Base-by-base conservation (phyloP, 2,329 filamentous ascomycete species). In the Chalaropsis thielavioides region DNA sequence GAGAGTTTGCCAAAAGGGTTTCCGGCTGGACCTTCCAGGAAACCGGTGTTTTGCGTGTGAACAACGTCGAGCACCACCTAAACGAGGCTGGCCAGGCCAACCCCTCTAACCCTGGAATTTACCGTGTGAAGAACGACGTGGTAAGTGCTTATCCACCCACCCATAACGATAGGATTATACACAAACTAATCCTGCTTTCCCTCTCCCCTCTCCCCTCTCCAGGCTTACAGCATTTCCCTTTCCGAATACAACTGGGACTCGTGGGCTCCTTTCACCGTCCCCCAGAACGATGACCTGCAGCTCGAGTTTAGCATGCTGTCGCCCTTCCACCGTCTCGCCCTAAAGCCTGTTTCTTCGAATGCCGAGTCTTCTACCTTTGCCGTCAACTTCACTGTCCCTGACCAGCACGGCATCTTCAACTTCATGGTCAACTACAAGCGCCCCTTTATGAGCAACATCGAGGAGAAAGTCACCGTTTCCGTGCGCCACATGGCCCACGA, bases 251-350 rank as follows among this genome's bases (percentile, higher is more conserved):
- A 77, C 61, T 85, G 84, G 77, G 84, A 89, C 74, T 82, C 85
- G 72, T 95, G 86, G 79, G 76, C 79, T 5, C 88, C 92, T 58
- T 96, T 91, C 76, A 79, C 78, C 49, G 79, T 88, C 22, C 85
- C 90, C 24, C 72, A 80, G 8, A 80, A 77, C 68, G 94, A 99
- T 73, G 81, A 79, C 35, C 73, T 99, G 41, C 94, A 99, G 76
- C 89, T 99, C 68, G 94, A 99, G 76, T 96, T 97, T 80, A 92
- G 86, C 78, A 99, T 97, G 94, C 87, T 99, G 59, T 96, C 92
- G 1, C 92, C 94, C 65, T 97, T 96, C 84, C 88, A 96, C 78
- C 92, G 94, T 51, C 81, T 97, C 41, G 80, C 85, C 67, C 85
- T 99, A 40, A 71, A 77, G 8, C 82, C 83, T 15, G 74, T 79